Percentiles rank a stretch among this genome's conserved stretches.
phyloP scores from a whole-genome alignment of 768 basidiomycete species.

The Kwoniella heveanensis region DNA sequence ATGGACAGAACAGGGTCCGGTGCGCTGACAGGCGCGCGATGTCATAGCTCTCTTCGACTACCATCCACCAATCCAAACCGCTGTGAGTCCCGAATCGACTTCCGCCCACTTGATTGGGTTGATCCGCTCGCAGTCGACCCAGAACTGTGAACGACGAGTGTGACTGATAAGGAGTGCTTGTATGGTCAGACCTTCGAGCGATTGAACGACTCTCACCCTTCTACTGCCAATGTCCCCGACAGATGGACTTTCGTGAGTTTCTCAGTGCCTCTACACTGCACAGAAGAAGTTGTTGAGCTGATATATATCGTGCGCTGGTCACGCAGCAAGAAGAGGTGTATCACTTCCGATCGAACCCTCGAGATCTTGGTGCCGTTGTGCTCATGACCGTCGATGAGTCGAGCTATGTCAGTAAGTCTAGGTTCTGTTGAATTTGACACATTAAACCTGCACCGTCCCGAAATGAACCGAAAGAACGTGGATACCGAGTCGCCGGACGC shows the following conservation, averaged over 20 bases:
- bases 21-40: too few relatives aligned
- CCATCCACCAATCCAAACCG: constrained; percentile 68
- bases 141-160: too few relatives aligned
- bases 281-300: background rate
- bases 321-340: constrained; percentile 60
- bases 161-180: too few relatives aligned
- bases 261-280: background rate
- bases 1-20: too few relatives aligned
- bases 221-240: constrained; percentile 60
- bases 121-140: too few relatives aligned
- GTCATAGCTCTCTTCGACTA: constrained; percentile 69
- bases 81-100: too few relatives aligned
- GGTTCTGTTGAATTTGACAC: too few relatives aligned
- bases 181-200: constrained; percentile 61
- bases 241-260: constrained; percentile 55
- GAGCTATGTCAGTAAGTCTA: constrained; percentile 63
- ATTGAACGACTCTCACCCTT: constrained; percentile 65
- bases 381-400: constrained; percentile 69
- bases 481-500: too few relatives aligned
- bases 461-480: too few relatives aligned
- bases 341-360: constrained; percentile 73
- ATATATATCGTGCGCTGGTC: background rate
- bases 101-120: too few relatives aligned
- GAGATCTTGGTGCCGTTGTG: constrained; percentile 65
- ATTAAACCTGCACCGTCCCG: too few relatives aligned